These are phyloP conservation scores for Eucalyptus polyanthemos DNA, from an alignment of 345 rosid genomes.

Conservation along the genomic window DNA sequence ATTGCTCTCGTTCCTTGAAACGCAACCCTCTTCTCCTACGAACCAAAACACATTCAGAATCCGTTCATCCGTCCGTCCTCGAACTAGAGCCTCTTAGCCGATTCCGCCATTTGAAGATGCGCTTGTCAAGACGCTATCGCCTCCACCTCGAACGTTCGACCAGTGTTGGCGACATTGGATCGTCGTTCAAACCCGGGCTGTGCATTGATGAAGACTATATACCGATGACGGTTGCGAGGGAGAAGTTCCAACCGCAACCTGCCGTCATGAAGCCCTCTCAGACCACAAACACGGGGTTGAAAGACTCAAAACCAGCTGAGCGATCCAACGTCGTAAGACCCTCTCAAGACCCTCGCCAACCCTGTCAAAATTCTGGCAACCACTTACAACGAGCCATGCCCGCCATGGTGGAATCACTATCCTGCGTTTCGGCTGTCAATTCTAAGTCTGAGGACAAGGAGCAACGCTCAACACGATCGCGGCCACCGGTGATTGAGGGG, in stretches of 20 bases:
- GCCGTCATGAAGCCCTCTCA: background rate
- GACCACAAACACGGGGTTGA: background rate
- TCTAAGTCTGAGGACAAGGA: background rate
- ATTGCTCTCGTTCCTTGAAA: background rate
- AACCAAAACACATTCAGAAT: background rate
- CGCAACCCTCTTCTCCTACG: background rate
- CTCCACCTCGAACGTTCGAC: background rate
- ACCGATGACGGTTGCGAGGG: background rate
- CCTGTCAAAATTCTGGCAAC: background rate
- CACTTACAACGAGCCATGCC: background rate
- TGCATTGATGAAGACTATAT: background rate
- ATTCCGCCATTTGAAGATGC: background rate
- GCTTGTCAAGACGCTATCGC: background rate
- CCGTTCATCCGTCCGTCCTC: background rate
- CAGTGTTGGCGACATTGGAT: background rate
- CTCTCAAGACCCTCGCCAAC: background rate
- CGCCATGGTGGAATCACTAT: background rate
- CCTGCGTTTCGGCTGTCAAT: background rate
- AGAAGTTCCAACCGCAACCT: background rate
- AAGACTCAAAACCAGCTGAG: background rate
- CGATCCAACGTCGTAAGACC: background rate
- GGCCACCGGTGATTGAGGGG: background rate
- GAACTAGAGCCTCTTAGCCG: background rate
- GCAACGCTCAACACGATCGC: background rate
- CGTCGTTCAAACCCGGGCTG: background rate